Base-by-base conservation (phyloP, 1,139 yeast genomes). In the Sugiyamaella paludigena region DNA sequence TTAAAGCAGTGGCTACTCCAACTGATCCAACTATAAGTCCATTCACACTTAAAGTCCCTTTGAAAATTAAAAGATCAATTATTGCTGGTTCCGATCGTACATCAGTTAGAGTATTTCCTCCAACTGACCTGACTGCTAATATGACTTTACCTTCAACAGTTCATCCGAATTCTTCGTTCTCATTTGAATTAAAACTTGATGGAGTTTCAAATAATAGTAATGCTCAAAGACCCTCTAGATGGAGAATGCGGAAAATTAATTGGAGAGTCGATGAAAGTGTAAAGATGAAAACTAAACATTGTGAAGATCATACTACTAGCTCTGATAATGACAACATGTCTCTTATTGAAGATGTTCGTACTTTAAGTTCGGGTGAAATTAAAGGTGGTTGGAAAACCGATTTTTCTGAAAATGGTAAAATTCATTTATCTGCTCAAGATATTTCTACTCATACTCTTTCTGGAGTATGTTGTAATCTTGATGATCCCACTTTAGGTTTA, bases 321-420 rank as follows among this genome's bases (percentile, higher is more conserved):
- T 7, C 30, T 13, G 4, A 9, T 6, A 19, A 19, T 19, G 24
- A 19, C 5, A 19, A 19, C 5, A 19, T 5, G 5, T 36, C 45
- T 2, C 83, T 78, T 57, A 68, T 83, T 6, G 94, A 88, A 61
- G 96, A 88, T 60, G 76, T 78, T 0, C 74, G 92, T 39, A 80
- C 87, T 1, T 74, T 92, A 10, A 78, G 84, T 11, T 79, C 81
- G 48, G 96, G 96, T 6, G 95, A 87, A 52, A 69, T 88, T 62
- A 87, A 85, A 64, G 75, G 79, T 24, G 98, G 98, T 5, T 92
- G 98, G 98, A 92, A 92, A 66, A 81, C 95, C 0, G 98, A 94
- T 67, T 91, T 84, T 64, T 68, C 80, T 12, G 85, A 81, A 31
- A 73, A 74, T 35, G 98, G 97, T 6, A 75, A 78, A 51, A 83